Base-by-base conservation (phyloP, 495 filamentous ascomycete genomes). In the Melanomma pulvis-pyrius region DNA sequence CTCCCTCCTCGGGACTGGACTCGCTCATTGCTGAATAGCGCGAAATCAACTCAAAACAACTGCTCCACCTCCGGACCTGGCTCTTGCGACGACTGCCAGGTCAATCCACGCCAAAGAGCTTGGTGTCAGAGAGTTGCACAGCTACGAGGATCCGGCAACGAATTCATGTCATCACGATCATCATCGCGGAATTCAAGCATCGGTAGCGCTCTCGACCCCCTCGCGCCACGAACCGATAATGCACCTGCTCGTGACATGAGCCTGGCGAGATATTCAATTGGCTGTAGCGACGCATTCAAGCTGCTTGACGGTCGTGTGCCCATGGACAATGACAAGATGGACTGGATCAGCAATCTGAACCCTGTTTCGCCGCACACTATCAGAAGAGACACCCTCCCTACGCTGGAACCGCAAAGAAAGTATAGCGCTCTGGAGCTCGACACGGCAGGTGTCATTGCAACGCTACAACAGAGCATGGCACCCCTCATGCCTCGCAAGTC, bases 381-480 rank as follows among this genome's bases (percentile, higher is more conserved):
- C 17, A 19, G 49, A 41, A 39, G 48, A 44, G 63, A 60, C 50
- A 56, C 68, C 0, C 30, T 62, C 8, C 32, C 51, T 2, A 26
- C 13, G 6, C 24, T 21, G n/a, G 39, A 44, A 13, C 34, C 55
- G 1, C 17, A 24, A 1, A 25, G 65, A 24, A 56, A 46, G 41
- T 71, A 71, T 29, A 71, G 69, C 47, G 69, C 69, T 15, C 22
- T 71, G 13, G 69, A 71, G 34, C 54, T 71, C 13, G 69, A 71
- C 30, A 65, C 65, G 17, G 69, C 69, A 1, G 55, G 69, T 41
- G 61, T 71, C 15, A 71, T 71, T 19, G 61, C 65, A 28, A 68
- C 69, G 17, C 51, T 71, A 41, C 59, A 57, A 32, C 59, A 68
- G 11, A 68, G 46, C 46, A 65, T 68, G 60, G 32, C 13, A 36